A percentile compares a stretch with the other conserved stretches of the same genome.
Conservation (phyloP, 495 filamentous ascomycete genomes). For the Talaromyces trachyspermus region DNA sequence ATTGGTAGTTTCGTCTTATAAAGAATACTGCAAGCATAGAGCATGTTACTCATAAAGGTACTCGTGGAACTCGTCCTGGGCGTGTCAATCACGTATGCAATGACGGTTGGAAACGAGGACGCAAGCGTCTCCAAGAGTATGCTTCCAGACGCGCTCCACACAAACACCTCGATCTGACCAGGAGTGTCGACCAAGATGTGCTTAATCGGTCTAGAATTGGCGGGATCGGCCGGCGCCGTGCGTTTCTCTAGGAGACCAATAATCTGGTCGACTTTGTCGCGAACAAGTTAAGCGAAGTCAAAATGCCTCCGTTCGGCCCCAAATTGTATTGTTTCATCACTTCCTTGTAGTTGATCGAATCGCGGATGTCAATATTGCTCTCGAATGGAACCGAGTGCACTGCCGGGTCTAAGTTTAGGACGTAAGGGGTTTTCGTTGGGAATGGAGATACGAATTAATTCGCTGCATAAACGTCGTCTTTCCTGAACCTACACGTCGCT, state of each 20-base stretch:
- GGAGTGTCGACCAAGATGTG: constrained; percentile 92
- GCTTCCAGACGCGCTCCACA: constrained; percentile 89
- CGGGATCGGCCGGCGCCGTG: constrained; percentile 50
- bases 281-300: constrained; percentile 93
- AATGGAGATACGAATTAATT: constrained; percentile 84
- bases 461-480: constrained; percentile 99
- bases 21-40: constrained; percentile 94
- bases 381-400: constrained; percentile 95
- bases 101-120: constrained; percentile 87
- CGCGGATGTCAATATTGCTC: constrained; percentile 96
- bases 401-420: constrained; percentile 95
- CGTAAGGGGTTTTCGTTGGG: constrained; percentile 70
- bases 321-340: constrained; percentile 99
- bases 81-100: constrained; percentile 96
- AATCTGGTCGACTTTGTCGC: constrained; percentile 94
- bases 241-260: constrained; percentile 84
- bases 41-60: constrained; percentile 99
- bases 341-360: constrained; percentile 98
- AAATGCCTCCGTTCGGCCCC: constrained; percentile 94
- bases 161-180: constrained; percentile 96
- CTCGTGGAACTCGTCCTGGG: constrained; percentile 84
- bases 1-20: constrained; percentile 98
- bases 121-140: constrained; percentile 93
- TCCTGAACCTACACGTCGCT: constrained; percentile 58
- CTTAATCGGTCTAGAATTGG: constrained; percentile 56